A percentile compares a stretch with the other conserved stretches of the same genome.
Conservation (phyloP, 2,329 filamentous ascomycete genomes). For the Coniochaeta hoffmannii region DNA sequence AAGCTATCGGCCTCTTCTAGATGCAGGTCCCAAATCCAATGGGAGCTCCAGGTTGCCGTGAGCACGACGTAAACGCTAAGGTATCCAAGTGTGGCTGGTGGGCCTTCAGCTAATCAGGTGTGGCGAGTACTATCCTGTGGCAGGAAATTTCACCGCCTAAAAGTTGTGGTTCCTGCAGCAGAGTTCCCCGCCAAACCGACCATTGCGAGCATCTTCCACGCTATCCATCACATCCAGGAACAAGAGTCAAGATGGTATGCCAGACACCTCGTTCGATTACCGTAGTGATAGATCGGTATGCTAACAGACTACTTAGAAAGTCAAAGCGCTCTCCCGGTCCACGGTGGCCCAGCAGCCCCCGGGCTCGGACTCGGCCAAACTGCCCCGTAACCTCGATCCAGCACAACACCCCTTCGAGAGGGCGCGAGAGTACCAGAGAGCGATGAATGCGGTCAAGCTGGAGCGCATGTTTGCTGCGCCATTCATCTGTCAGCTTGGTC, state of each 20-base stretch:
- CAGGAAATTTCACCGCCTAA: conserved; percentile 6
- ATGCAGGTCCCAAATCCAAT: conserved; percentile 3
- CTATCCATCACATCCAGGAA: not conserved
- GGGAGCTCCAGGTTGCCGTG: conserved; percentile 16
- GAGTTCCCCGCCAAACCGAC: not conserved
- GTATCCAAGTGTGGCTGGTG: conserved; percentile 7
- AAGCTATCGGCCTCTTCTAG: conserved; percentile 8
- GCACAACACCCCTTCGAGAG: conserved; percentile 20
- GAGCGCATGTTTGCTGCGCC: conserved; percentile 44
- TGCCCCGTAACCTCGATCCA: conserved; percentile 20
- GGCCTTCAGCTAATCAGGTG: conserved; percentile 1
- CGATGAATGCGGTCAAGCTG: conserved; percentile 19
- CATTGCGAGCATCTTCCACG: not conserved
- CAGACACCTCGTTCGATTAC: not conserved
- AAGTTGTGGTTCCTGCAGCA: not conserved
- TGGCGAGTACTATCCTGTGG: conserved; percentile 3
- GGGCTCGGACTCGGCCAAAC: conserved; percentile 21
- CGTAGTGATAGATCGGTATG: not conserved
- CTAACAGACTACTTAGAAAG: conserved; percentile 13
- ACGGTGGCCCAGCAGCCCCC: conserved; percentile 20
- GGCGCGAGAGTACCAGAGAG: conserved; percentile 16
- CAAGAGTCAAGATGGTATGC: conserved; percentile 1
- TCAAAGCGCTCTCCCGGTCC: conserved; percentile 23
- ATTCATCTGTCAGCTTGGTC: conserved; percentile 79
- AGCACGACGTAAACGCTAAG: conserved; percentile 14